A percentile compares a stretch with the other conserved stretches of the same genome.
Evolutionary conservation across 2,329 filamentous ascomycete genomes (phyloP).

Genomic region (Onygenales sp.): DNA sequence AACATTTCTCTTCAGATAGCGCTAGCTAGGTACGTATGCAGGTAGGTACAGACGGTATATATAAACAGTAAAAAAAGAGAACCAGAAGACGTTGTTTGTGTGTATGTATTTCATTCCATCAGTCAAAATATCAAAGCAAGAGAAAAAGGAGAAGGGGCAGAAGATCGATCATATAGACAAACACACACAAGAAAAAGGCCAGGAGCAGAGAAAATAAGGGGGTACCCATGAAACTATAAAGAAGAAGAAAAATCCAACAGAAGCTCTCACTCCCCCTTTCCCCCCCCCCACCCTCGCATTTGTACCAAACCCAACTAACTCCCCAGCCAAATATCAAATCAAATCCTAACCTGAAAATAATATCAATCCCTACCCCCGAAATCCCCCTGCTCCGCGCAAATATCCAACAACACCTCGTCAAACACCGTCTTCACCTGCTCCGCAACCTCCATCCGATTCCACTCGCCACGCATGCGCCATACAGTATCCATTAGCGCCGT

Average conservation of each 20-base stretch:
- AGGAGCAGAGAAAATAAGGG: background rate
- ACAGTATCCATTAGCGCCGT: constrained; percentile 82
- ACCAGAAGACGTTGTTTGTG: no score
- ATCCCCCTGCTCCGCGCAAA: constrained; percentile 43
- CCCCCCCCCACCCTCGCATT: no score
- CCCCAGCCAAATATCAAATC: no score
- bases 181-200: background rate
- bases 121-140: constrained; percentile 4
- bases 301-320: no score
- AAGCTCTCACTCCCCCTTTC: no score
- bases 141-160: background rate
- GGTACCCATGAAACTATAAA: background rate
- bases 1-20: no score
- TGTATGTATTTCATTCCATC: no score
- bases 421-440: constrained; percentile 58
- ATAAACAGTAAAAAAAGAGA: no score
- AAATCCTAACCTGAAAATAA: constrained; percentile 15
- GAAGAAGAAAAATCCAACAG: background rate
- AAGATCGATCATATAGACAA: background rate
- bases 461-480: constrained; percentile 69
- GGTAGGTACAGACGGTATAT: no score
- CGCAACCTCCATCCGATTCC: constrained; percentile 71
- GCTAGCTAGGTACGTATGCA: no score
- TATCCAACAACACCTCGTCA: constrained; percentile 54
- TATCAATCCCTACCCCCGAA: no score